Percentiles rank a stretch among this genome's conserved stretches.
phyloP scores from a whole-genome alignment of 1,139 yeast genomes.

The Magnusiomyces fungicola region DNA sequence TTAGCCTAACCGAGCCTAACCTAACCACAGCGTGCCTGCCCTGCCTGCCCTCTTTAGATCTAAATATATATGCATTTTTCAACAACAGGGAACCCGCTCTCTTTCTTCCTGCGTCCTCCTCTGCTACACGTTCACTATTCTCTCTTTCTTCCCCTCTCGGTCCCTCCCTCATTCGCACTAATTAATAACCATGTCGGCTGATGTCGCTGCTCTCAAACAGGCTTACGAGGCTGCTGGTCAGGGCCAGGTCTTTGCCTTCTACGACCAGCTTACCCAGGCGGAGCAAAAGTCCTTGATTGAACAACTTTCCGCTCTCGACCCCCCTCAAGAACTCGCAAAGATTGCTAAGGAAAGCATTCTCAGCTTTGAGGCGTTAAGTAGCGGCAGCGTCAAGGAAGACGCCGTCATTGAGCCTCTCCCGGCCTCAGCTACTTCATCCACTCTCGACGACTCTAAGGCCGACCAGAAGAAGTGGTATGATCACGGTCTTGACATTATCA shows the following conservation, averaged over 20 bases:
- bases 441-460: slow-evolving; percentile 24
- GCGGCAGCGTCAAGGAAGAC: neutral
- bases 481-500: slow-evolving; percentile 62
- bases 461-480: slow-evolving; percentile 40
- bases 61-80: no score
- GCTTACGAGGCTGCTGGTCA: slow-evolving; percentile 35
- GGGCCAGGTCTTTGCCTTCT: slow-evolving; percentile 37
- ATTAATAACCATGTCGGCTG: no score
- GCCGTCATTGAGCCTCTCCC: slow-evolving; percentile 33
- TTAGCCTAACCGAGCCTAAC: no score
- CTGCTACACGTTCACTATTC: neutral
- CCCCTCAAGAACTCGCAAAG: slow-evolving; percentile 26
- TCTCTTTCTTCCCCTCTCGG: neutral
- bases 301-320: slow-evolving; percentile 34
- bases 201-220: slow-evolving; percentile 18
- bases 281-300: slow-evolving; percentile 26
- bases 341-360: slow-evolving; percentile 27
- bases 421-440: slow-evolving; percentile 30
- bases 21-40: no score
- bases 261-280: slow-evolving; percentile 28
- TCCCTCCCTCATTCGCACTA: no score
- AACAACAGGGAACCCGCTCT: no score
- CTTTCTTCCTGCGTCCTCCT: no score
- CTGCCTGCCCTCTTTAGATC: no score
- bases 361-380: slow-evolving; percentile 6